Percentiles rank a stretch among this genome's conserved stretches.
Evolutionary conservation across 108 stramenopile genomes (phyloP).

Genomic region (Nannochloropsis granulata): DNA sequence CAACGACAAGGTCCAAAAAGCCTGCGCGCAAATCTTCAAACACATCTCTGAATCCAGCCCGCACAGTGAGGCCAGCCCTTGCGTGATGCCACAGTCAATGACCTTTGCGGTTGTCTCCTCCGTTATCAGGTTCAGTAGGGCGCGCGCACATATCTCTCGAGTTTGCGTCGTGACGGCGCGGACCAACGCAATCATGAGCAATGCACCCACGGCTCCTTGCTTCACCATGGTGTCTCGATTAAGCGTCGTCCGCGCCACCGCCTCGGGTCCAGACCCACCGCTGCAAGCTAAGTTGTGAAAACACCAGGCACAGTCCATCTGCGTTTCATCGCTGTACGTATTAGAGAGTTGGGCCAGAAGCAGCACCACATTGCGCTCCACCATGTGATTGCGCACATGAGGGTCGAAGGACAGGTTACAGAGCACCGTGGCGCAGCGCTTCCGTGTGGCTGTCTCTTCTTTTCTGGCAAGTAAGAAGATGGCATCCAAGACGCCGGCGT

Average conservation of each 20-base stretch:
- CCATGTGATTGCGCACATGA: not conserved
- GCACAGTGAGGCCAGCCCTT: not conserved
- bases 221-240: not conserved
- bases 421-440: not conserved
- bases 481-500: not conserved
- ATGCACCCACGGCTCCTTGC: constrained; percentile 10
- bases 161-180: constrained; percentile 23
- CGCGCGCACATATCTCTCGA: constrained; percentile 26
- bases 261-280: constrained; percentile 6
- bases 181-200: constrained; percentile 32
- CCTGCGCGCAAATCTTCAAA: not conserved
- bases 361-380: constrained; percentile 15
- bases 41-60: not conserved
- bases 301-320: constrained; percentile 20
- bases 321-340: constrained; percentile 26
- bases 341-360: constrained; percentile 23
- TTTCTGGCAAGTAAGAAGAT: not conserved
- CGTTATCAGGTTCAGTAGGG: constrained; percentile 25
- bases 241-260: not conserved
- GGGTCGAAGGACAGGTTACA: not conserved
- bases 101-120: constrained; percentile 5
- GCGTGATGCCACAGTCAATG: not conserved
- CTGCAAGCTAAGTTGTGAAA: constrained; percentile 29
- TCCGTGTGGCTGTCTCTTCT: not conserved
- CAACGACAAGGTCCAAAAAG: not conserved